Evolutionary conservation across 306 rosid genomes (phyloP).

Genomic region (Dryas octopetala): DNA sequence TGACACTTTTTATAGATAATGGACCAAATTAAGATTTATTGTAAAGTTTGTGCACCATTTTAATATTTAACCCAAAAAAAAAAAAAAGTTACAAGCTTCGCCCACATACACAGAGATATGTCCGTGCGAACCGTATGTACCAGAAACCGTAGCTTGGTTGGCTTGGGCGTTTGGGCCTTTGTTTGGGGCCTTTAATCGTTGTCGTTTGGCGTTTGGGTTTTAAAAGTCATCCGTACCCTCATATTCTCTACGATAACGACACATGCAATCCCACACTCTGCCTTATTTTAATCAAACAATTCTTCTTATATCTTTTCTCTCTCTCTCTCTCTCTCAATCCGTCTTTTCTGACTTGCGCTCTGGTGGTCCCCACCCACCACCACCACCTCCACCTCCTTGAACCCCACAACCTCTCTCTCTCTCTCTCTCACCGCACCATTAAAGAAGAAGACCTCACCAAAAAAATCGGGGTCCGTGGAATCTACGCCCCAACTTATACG

Average conservation of each 20-base stretch:
- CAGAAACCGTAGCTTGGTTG: constrained; percentile 1
- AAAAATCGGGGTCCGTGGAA: constrained; percentile 23
- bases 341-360: constrained; percentile 45
- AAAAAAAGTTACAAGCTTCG: neutral
- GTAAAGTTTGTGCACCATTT: no score
- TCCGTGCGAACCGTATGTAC: constrained; percentile 44
- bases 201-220: neutral
- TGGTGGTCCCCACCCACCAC: constrained; percentile 29
- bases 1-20: no score
- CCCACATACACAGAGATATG: neutral
- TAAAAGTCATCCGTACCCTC: constrained; percentile 13
- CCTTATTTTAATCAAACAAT: neutral
- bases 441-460: neutral
- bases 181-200: neutral
- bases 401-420: neutral
- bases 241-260: constrained; percentile 46
- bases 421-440: neutral
- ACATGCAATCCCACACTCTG: constrained; percentile 31
- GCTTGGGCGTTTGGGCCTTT: neutral
- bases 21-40: no score
- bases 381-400: neutral
- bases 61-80: neutral
- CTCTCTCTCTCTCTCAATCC: neutral
- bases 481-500: constrained; percentile 28
- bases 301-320: neutral